phyloP scores from a whole-genome alignment of 108 stramenopile genomes.

The Cyclotella distinguenda region DNA sequence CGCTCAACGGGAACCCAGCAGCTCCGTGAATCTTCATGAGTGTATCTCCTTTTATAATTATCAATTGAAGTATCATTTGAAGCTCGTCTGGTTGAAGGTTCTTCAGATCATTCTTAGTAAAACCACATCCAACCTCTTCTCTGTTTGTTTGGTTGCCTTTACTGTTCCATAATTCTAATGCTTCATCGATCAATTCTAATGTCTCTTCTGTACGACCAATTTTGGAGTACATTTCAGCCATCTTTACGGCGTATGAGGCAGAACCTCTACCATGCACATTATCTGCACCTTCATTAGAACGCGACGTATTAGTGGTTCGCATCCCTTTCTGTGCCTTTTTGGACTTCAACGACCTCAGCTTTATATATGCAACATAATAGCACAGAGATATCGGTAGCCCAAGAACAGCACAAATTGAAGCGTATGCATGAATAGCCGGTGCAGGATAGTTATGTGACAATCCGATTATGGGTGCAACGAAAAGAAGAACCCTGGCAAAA shows the following conservation, averaged over 20 bases:
- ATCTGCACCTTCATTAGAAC: background rate
- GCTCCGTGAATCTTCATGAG: conserved; percentile 25
- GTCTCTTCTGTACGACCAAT: conserved; percentile 32
- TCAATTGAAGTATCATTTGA: conserved; percentile 28
- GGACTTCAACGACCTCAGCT: conserved; percentile 12
- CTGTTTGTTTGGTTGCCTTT: conserved; percentile 4
- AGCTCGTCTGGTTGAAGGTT: conserved; percentile 31
- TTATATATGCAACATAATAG: conserved; percentile 23
- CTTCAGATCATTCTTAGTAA: conserved; percentile 26
- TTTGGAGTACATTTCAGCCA: conserved; percentile 41
- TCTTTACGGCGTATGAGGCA: conserved; percentile 32
- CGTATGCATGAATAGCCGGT: conserved; percentile 14
- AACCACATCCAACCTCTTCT: conserved; percentile 34
- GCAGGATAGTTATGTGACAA: conserved; percentile 14
- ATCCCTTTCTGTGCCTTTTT: no score
- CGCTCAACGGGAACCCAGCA: conserved; percentile 13
- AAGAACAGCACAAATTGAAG: conserved; percentile 17
- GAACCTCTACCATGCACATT: conserved; percentile 17
- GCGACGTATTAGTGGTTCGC: background rate
- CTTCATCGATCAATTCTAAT: conserved; percentile 27
- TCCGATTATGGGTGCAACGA: conserved; percentile 16
- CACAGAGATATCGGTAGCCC: conserved; percentile 11
- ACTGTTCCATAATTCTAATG: conserved; percentile 16
- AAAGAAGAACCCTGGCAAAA: conserved; percentile 8
- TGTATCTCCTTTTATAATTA: conserved; percentile 24